These are phyloP conservation scores for Murraya koenigii DNA, from an alignment of 345 rosid genomes.

Conservation along the genomic window DNA sequence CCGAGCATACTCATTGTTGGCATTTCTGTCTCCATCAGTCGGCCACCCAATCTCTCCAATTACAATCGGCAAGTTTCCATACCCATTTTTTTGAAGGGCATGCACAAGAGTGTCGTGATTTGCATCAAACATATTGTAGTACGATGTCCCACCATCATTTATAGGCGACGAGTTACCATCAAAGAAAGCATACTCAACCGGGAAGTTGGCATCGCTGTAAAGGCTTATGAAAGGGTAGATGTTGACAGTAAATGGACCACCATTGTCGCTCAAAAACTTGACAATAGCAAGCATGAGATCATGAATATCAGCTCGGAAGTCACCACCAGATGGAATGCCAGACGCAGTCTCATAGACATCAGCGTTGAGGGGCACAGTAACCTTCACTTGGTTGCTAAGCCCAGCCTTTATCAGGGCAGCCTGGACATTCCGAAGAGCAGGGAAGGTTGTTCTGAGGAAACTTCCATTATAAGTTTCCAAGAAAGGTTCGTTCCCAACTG, in stretches of 20 bases:
- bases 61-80: constrained; percentile 64
- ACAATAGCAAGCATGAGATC: constrained; percentile 70
- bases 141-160: constrained; percentile 60
- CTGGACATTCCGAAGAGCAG: constrained; percentile 79
- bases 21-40: constrained; percentile 79
- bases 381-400: constrained; percentile 68
- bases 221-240: constrained; percentile 95
- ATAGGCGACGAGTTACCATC: constrained; percentile 64
- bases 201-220: constrained; percentile 68
- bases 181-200: constrained; percentile 86
- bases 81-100: constrained; percentile 85
- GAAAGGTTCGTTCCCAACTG: constrained; percentile 97
- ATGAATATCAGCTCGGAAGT: constrained; percentile 80
- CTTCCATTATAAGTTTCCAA: constrained; percentile 73
- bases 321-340: constrained; percentile 71
- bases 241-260: constrained; percentile 79
- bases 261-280: constrained; percentile 64
- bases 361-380: constrained; percentile 79
- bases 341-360: constrained; percentile 61
- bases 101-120: constrained; percentile 81
- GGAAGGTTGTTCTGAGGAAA: constrained; percentile 59
- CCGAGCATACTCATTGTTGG: constrained; percentile 65
- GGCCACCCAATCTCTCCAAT: constrained; percentile 98
- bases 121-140: constrained; percentile 85
- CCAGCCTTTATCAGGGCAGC: constrained; percentile 80